These are phyloP conservation scores for Xanthoconium stramineum DNA, from an alignment of 768 basidiomycete species.

Conservation along the genomic window DNA sequence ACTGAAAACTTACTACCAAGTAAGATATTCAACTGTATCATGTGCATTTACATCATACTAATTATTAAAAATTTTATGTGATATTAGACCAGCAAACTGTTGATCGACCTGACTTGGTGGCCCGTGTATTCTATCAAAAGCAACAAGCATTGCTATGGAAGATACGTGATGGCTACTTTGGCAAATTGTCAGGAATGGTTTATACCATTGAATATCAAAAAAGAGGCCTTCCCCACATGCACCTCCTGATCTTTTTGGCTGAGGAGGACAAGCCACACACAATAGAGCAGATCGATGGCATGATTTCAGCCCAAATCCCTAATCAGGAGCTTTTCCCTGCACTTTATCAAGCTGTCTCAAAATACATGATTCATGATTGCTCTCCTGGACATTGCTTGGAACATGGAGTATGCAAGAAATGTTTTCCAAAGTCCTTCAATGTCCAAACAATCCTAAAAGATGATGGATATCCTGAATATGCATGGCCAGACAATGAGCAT, in stretches of 20 bases:
- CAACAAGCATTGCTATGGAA: constrained; percentile 33
- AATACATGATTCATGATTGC: constrained; percentile 43
- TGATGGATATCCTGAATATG: constrained; percentile 41
- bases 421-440: constrained; percentile 42
- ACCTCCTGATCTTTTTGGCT: neutral
- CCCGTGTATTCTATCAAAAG: constrained; percentile 45
- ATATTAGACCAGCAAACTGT: constrained; percentile 30
- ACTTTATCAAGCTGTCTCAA: constrained; percentile 22
- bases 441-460: constrained; percentile 33
- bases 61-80: too few species aligned
- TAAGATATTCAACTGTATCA: neutral
- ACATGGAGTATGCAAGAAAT: constrained; percentile 24
- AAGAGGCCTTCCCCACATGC: neutral
- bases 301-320: neutral
- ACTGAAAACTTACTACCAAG: constrained; percentile 34
- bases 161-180: constrained; percentile 42
- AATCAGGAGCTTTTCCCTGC: neutral
- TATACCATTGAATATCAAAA: constrained; percentile 43
- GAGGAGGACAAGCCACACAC: neutral
- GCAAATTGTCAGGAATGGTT: constrained; percentile 39
- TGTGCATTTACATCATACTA: neutral
- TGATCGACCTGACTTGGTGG: constrained; percentile 47
- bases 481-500: constrained; percentile 33
- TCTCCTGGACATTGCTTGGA: constrained; percentile 34
- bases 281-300: neutral